phyloP scores from a whole-genome alignment of 2,329 filamentous ascomycete species.

The Pseudocercospora fuligena region DNA sequence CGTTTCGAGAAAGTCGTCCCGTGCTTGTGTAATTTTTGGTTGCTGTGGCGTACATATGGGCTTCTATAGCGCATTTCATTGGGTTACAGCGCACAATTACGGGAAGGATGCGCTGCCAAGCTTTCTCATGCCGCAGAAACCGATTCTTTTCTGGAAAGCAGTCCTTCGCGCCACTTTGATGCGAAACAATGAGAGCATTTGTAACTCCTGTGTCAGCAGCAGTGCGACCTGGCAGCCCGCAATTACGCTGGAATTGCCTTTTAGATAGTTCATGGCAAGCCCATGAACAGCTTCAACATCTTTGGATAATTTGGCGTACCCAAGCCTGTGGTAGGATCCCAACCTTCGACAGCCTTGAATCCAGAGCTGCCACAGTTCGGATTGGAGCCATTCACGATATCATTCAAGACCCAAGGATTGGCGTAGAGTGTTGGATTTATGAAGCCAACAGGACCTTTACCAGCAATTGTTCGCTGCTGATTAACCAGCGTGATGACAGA shows the following conservation, averaged over 20 bases:
- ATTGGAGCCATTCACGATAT: constrained; percentile 35
- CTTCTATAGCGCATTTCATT: not conserved
- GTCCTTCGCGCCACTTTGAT: not conserved
- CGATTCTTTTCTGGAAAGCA: not conserved
- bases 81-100: not conserved
- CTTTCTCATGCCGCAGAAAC: constrained; percentile 1
- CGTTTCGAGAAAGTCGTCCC: not conserved
- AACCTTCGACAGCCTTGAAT: constrained; percentile 19
- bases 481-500: constrained; percentile 37
- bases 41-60: constrained; percentile 1
- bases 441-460: constrained; percentile 40
- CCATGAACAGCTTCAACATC: constrained; percentile 34
- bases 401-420: constrained; percentile 22
- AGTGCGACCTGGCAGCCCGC: not conserved
- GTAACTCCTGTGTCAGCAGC: not conserved
- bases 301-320: constrained; percentile 38
- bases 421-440: constrained; percentile 39
- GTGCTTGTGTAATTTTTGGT: not conserved
- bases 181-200: not conserved
- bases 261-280: constrained; percentile 17
- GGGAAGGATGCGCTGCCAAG: constrained; percentile 2
- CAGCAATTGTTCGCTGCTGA: constrained; percentile 31
- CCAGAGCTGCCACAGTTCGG: constrained; percentile 32
- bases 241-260: too few species aligned
- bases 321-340: constrained; percentile 37